Base-by-base conservation (phyloP, 495 filamentous ascomycete species). In the Tuber magnatum region DNA sequence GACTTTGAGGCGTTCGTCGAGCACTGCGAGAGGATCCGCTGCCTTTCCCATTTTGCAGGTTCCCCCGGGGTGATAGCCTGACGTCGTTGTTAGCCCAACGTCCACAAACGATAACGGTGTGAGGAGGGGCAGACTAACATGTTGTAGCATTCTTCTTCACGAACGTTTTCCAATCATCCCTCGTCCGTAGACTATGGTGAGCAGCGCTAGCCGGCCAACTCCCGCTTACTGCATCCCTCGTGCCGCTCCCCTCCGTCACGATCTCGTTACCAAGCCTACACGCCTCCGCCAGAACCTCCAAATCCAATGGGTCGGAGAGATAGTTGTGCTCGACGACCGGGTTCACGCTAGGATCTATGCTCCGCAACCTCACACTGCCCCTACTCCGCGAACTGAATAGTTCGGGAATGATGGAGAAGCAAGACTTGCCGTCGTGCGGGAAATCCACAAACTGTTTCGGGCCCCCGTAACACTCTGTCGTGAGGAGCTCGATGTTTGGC, bases 211-310 rank as follows among this genome's bases (percentile, higher is more conserved):
- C 75, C 28, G 85, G 88, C 85, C 88, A 88, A n/a, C 84, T 85
- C 35, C 87, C 88, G 77, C 86, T 86, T 16, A 90, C 84, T 74
- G 88, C 84, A 80, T 89, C 87, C 74, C 85, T 87, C 3, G 88
- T 88, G 8, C 86, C 87, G 18, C 81, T 80, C 2, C 87, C 87
- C 28, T 85, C 82, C 82, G 85, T 86, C 41, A 88, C 85, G 75
- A 89, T 86, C 76, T 89, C 87, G 76, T 88, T 88, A 1, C 82
- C 87, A 74, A 86, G 86, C 22, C 83, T 82, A 74, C 86, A 87
- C 1, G 85, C 87, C 76, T 89, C 86, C 20, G 82, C 83, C 61
- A 88, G 74, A 16, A 88, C 83, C 42, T 86, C 73, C 43, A 87
- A 10, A 81, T 89, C 87, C 71, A 88, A 72, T 44, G 84, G 83